Conservation (phyloP, 2,329 filamentous ascomycete genomes). For the Chrysosporium keratinophilum region DNA sequence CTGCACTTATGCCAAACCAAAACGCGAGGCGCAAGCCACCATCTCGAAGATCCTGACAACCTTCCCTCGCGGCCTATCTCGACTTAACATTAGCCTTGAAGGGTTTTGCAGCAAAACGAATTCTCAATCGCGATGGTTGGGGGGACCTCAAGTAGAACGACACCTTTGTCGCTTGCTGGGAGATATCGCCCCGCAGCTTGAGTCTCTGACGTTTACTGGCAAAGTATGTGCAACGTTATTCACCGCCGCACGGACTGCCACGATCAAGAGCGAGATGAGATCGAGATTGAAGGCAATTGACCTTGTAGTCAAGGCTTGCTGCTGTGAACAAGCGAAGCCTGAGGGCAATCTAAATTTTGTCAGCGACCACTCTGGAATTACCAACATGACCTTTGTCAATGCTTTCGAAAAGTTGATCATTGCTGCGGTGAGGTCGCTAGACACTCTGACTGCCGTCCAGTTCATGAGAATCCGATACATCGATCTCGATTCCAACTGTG, state of each 20-base stretch:
- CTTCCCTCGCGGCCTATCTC: conserved; percentile 49
- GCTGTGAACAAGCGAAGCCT: conserved; percentile 36
- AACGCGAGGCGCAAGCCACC: conserved; percentile 61
- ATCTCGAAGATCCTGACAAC: conserved; percentile 54
- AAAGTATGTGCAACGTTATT: conserved; percentile 62
- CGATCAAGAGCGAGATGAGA: conserved; percentile 38
- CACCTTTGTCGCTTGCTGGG: conserved; percentile 59
- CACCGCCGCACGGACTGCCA: conserved; percentile 44
- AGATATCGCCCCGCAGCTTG: conserved; percentile 49
- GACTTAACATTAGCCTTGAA: conserved; percentile 59
- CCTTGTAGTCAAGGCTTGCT: conserved; percentile 64
- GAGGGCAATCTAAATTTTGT: conserved; percentile 29
- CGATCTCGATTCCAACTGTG: conserved; percentile 61
- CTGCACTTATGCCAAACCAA: conserved; percentile 54
- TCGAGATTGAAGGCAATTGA: conserved; percentile 54
- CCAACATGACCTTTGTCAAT: conserved; percentile 60
- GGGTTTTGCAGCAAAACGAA: conserved; percentile 58
- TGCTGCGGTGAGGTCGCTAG: conserved; percentile 51
- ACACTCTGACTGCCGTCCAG: conserved; percentile 48
- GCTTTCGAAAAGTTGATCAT: conserved; percentile 61
- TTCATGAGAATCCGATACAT: conserved; percentile 64
- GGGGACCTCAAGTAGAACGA: conserved; percentile 39
- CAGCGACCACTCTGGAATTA: conserved; percentile 60
- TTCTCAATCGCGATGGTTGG: conserved; percentile 44
- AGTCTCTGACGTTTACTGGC: conserved; percentile 62